Conservation (phyloP, 345 rosid genomes). For the Carallia brachiata region DNA sequence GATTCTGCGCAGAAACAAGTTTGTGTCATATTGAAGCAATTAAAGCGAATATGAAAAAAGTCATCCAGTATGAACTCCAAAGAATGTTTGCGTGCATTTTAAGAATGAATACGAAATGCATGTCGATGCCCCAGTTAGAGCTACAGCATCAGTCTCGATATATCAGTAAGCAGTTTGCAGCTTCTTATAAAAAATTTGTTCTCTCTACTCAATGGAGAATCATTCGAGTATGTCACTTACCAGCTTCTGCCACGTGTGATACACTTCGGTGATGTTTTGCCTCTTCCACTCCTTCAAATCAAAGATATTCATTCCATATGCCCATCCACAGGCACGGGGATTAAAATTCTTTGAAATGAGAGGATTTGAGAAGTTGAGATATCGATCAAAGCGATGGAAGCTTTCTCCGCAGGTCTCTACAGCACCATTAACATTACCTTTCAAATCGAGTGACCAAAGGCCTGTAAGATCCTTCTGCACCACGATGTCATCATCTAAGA, state of each 20-base stretch:
- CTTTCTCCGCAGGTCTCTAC: conserved; percentile 97
- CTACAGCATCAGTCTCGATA: background rate
- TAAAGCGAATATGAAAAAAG: background rate
- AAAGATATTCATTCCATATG: conserved; percentile 95
- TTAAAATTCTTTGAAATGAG: conserved; percentile 80
- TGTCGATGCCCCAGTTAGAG: background rate
- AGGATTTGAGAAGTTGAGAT: conserved; percentile 97
- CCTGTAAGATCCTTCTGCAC: conserved; percentile 83
- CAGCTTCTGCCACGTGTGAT: conserved; percentile 93
- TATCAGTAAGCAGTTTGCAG: background rate
- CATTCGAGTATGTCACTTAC: conserved; percentile 32
- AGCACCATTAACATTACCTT: conserved; percentile 94
- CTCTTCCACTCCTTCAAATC: conserved; percentile 91
- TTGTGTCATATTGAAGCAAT: conserved; percentile 8
- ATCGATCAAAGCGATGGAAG: conserved; percentile 95
- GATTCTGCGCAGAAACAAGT: conserved; percentile 47
- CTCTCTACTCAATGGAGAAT: background rate
- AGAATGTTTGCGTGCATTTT: too few relatives aligned
- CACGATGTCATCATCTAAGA: conserved; percentile 92
- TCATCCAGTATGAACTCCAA: background rate
- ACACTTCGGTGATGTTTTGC: conserved; percentile 82
- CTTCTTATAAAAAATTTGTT: background rate
- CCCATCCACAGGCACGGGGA: conserved; percentile 98
- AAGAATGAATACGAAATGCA: background rate
- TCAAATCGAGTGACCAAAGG: conserved; percentile 86